Base-by-base conservation (phyloP, 2,329 filamentous ascomycete species). In the Alternaria angustiovoidea region DNA sequence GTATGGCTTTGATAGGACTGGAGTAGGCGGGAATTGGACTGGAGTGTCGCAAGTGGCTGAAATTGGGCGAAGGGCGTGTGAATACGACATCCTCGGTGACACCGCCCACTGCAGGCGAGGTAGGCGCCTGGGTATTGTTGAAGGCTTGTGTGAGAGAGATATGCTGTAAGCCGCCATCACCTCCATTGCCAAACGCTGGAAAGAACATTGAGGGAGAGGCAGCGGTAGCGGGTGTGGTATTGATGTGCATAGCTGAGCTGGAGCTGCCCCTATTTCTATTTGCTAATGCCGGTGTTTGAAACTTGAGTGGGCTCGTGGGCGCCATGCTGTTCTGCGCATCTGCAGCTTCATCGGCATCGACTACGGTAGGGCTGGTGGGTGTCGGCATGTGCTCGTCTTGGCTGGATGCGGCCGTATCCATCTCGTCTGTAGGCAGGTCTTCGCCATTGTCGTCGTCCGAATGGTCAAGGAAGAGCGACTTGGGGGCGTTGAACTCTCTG, bases 101-200 rank as follows among this genome's bases (percentile, higher is more conserved):
- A 3, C 62, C 71, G 56, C 78, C 78, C 18, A 73, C 66, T 4
- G 75, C 64, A 18, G 81, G 81, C 24, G 82, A 83, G 0, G 82
- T 83, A 18, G 73, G 74, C 22, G 78, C 80, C 62, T 82, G 82
- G 1, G 81, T 83, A 26, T 79, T 77, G 51, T 80, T 75, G 65
- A 83, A 84, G 12, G 79, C 71, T 58, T 84, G 82, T 7, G 81
- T 83, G 26, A 81, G 73, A 36, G 79, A 81, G 71, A 84, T 74
- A 22, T 64, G 64, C 42, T 68, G 42, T 69, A 66, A 46, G n/a
- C 47, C 53, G n/a, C 62, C 73, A 42, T 67, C 59, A 11, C 43
- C 68, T 4, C 59, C 67, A 43, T 59, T 64, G 18, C 75, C 74
- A 7, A 74, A 68, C 34, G 71, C 66, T 12, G 70, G 75, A 64